Conservation (phyloP, 2,329 filamentous ascomycete genomes). For the Neurospora sp. region DNA sequence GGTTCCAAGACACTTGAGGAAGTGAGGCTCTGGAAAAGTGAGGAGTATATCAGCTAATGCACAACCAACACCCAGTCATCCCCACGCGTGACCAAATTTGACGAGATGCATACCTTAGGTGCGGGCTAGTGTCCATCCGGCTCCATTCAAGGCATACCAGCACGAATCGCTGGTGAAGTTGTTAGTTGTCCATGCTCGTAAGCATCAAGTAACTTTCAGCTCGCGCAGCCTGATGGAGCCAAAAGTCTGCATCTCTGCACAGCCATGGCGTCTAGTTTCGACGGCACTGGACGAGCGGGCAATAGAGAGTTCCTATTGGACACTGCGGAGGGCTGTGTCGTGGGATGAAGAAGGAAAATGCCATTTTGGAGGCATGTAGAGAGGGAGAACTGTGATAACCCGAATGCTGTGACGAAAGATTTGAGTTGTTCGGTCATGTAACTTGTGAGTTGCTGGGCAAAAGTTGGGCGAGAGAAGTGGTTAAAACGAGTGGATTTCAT, state of each 20-base stretch:
- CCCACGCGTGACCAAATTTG: background rate
- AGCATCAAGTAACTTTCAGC: background rate
- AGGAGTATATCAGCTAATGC: background rate
- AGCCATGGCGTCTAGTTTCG: background rate
- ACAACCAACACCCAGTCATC: background rate
- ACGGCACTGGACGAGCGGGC: background rate
- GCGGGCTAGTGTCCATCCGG: background rate
- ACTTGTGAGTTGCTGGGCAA: background rate
- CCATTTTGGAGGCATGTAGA: background rate
- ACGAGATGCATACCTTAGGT: background rate
- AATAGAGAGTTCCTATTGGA: background rate
- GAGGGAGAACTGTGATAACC: too few relatives aligned
- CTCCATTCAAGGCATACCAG: background rate
- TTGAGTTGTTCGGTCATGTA: background rate
- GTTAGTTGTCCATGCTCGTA: background rate
- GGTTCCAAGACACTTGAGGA: background rate
- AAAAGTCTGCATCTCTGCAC: background rate
- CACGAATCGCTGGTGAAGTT: background rate
- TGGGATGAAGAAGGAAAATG: background rate
- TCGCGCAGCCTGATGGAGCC: background rate
- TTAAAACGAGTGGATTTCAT: background rate
- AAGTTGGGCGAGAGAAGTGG: background rate
- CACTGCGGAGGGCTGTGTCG: background rate
- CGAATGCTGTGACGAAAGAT: too few relatives aligned
- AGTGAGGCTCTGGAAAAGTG: background rate